Evolutionary conservation across 495 filamentous ascomycete genomes (phyloP).

Genomic region (Podospora didyma): DNA sequence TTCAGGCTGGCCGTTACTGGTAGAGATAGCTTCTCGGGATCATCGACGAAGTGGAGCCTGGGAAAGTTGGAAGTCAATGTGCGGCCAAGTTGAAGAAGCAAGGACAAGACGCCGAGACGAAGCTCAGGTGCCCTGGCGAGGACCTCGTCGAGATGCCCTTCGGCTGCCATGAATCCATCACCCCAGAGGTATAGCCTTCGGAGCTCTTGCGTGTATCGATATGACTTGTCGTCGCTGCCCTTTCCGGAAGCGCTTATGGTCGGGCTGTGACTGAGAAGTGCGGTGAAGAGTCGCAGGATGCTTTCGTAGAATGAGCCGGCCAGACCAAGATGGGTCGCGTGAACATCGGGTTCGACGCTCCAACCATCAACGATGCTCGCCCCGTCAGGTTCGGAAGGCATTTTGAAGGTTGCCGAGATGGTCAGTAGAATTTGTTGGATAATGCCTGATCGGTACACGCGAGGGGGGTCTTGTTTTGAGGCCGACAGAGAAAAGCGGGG

Average conservation of each 20-base stretch:
- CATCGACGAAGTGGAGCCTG: not conserved
- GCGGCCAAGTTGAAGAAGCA: not conserved
- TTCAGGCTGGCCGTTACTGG: not conserved
- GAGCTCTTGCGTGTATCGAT: not conserved
- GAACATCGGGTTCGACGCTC: not conserved
- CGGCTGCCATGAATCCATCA: not conserved
- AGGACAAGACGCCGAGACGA: not conserved
- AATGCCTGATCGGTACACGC: too few species aligned
- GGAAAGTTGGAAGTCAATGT: not conserved
- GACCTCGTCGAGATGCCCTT: conserved; percentile 2
- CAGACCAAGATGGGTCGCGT: not conserved
- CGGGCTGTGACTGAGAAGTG: not conserved
- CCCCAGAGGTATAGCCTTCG: conserved; percentile 3
- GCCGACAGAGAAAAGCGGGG: too few species aligned
- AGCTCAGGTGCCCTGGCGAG: not conserved
- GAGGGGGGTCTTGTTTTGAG: too few species aligned
- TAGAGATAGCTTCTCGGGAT: not conserved
- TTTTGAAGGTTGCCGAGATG: too few species aligned
- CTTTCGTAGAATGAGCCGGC: not conserved
- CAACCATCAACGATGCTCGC: not conserved
- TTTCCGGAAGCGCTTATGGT: not conserved
- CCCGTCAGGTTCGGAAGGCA: not conserved
- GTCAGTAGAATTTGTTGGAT: too few species aligned
- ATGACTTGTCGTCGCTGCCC: not conserved
- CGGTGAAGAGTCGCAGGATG: not conserved